Evolutionary conservation across 1,139 yeast genomes (phyloP).

Genomic region (Geotrichum candidum): DNA sequence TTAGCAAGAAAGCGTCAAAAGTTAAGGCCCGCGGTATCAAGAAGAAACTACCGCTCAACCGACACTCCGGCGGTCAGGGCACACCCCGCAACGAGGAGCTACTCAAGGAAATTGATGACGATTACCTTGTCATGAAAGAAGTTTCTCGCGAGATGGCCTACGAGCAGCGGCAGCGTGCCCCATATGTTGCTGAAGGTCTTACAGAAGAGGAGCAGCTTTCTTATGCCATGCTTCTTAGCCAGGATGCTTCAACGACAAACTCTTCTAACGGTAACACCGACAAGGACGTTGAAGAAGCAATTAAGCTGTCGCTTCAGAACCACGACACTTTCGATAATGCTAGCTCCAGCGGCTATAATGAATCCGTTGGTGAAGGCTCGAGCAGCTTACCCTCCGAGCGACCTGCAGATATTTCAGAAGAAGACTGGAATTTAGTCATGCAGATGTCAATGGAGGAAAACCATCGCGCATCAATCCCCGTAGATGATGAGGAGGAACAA

Average conservation of each 20-base stretch:
- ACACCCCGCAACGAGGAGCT: slow-evolving; percentile 32
- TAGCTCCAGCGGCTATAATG: neutral
- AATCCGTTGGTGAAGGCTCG: neutral
- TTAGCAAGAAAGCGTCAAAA: slow-evolving; percentile 17
- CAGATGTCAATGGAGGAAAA: slow-evolving; percentile 19
- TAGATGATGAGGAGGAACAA: slow-evolving; percentile 8
- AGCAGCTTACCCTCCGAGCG: neutral
- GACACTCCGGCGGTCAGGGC: slow-evolving; percentile 6
- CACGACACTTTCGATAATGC: neutral
- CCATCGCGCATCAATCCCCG: slow-evolving; percentile 5
- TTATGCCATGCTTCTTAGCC: slow-evolving; percentile 40
- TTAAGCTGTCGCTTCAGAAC: slow-evolving; percentile 22
- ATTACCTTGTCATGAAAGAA: slow-evolving; percentile 26
- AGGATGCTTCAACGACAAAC: slow-evolving; percentile 16
- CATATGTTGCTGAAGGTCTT: slow-evolving; percentile 35
- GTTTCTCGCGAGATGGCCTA: slow-evolving; percentile 22
- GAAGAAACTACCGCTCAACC: slow-evolving; percentile 31
- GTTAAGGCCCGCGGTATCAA: slow-evolving; percentile 20
- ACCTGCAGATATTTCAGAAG: slow-evolving; percentile 4
- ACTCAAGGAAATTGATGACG: slow-evolving; percentile 32
- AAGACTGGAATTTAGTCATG: slow-evolving; percentile 18
- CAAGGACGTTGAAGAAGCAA: slow-evolving; percentile 21
- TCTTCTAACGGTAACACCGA: slow-evolving; percentile 25
- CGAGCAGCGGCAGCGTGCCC: slow-evolving; percentile 23
- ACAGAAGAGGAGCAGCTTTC: slow-evolving; percentile 42